A percentile compares a stretch with the other conserved stretches of the same genome.
Conservation (phyloP, 257 asterid genomes). For the Craterostigma plantagineum region DNA sequence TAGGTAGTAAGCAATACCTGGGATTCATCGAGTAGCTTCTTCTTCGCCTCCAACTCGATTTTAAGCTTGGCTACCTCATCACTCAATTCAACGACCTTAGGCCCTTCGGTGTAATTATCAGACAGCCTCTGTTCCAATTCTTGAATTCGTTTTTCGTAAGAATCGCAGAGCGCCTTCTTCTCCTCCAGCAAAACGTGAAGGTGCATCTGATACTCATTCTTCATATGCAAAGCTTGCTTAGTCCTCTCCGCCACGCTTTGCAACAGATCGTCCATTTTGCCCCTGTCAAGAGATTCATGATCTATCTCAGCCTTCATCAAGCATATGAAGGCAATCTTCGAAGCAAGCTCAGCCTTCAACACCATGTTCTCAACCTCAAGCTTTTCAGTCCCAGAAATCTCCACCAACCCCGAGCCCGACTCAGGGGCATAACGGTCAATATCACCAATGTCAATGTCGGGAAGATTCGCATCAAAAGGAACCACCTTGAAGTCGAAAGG, state of each 20-base stretch:
- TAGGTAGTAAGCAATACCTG: constrained; percentile 39
- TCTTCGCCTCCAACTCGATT: constrained; percentile 57
- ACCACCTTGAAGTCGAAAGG: constrained; percentile 70
- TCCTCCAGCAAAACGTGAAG: constrained; percentile 48
- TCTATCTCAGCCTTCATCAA: constrained; percentile 48
- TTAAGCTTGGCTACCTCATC: constrained; percentile 55
- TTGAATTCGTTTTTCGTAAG: constrained; percentile 75
- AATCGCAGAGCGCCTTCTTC: constrained; percentile 66
- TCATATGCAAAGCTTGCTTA: constrained; percentile 55
- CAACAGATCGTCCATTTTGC: constrained; percentile 34
- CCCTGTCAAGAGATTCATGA: constrained; percentile 44
- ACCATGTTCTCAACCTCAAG: constrained; percentile 89
- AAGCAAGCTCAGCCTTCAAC: constrained; percentile 89
- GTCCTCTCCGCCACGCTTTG: constrained; percentile 65
- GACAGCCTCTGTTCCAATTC: constrained; percentile 86
- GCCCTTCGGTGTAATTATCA: constrained; percentile 42
- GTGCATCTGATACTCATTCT: constrained; percentile 62
- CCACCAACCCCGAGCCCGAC: constrained; percentile 60
- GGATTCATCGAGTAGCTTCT: constrained; percentile 82
- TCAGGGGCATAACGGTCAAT: constrained; percentile 87
- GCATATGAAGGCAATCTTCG: constrained; percentile 72
- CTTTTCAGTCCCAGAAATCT: constrained; percentile 74
- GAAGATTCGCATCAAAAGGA: constrained; percentile 66
- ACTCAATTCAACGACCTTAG: constrained; percentile 25
- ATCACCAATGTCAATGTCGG: constrained; percentile 60